These are phyloP conservation scores for Ramalina intermedia DNA, from an alignment of 495 filamentous ascomycete species.

Conservation along the genomic window DNA sequence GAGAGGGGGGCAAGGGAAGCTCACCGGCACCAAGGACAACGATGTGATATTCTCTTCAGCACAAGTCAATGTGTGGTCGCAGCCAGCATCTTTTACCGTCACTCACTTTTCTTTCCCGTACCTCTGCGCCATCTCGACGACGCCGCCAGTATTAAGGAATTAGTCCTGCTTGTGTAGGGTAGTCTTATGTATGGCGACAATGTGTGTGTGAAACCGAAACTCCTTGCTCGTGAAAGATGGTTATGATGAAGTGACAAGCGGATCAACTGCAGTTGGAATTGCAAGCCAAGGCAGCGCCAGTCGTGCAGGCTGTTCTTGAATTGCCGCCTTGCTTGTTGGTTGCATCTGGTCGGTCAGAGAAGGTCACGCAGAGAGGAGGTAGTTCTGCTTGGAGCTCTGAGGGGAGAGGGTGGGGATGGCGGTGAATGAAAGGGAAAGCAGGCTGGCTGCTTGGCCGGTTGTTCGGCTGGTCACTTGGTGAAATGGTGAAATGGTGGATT, in stretches of 20 bases:
- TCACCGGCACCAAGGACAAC: constrained; percentile 79
- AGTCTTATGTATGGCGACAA: neutral
- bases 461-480: no score
- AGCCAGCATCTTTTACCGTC: neutral
- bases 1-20: constrained; percentile 11
- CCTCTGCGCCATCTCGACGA: constrained; percentile 12
- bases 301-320: no score
- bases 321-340: no score
- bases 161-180: neutral
- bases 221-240: neutral
- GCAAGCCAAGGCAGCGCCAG: no score
- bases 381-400: no score
- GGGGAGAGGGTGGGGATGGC: no score
- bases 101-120: neutral
- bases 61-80: neutral
- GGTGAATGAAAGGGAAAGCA: no score
- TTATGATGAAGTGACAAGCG: neutral
- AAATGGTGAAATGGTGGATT: no score
- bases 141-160: neutral
- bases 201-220: neutral
- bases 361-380: no score
- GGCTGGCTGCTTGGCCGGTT: no score
- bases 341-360: no score
- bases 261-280: neutral
- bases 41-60: constrained; percentile 72